A percentile compares a stretch with the other conserved stretches of the same genome.
Evolutionary conservation across 805 yeast species (phyloP).

Genomic region (Cyberlindnera bimundalis): DNA sequence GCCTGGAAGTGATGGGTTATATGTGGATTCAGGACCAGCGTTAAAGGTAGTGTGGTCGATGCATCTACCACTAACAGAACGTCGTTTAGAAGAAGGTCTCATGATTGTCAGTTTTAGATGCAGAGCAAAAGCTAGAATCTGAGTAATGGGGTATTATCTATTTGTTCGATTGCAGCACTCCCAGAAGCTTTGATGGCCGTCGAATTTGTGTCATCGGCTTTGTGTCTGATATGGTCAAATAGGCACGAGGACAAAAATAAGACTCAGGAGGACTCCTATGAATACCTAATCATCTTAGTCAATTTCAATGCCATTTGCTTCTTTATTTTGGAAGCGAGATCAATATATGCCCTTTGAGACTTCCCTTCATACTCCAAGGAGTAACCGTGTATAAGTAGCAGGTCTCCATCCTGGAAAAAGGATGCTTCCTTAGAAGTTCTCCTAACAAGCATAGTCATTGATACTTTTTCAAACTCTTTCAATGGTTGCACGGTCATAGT

Average conservation of each 20-base stretch:
- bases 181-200: no score
- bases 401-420: slow-evolving; percentile 5
- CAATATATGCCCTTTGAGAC: neutral
- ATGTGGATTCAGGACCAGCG: neutral
- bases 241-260: no score
- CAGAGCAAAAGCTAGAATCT: neutral
- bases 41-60: neutral
- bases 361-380: neutral
- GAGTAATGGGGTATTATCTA: no score
- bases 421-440: neutral
- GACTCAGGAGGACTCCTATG: no score
- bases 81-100: slow-evolving; percentile 5
- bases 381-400: slow-evolving; percentile 4
- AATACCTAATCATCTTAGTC: neutral
- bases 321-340: slow-evolving; percentile 3
- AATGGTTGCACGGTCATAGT: neutral
- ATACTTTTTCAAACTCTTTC: neutral
- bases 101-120: neutral
- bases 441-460: neutral
- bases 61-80: neutral
- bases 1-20: slow-evolving; percentile 9
- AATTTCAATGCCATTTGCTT: slow-evolving; percentile 1
- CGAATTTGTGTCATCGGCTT: no score
- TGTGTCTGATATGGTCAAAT: no score
- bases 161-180: no score